These are phyloP conservation scores for Amanita pseudoporphyria DNA, from an alignment of 768 basidiomycete genomes.

Conservation along the genomic window DNA sequence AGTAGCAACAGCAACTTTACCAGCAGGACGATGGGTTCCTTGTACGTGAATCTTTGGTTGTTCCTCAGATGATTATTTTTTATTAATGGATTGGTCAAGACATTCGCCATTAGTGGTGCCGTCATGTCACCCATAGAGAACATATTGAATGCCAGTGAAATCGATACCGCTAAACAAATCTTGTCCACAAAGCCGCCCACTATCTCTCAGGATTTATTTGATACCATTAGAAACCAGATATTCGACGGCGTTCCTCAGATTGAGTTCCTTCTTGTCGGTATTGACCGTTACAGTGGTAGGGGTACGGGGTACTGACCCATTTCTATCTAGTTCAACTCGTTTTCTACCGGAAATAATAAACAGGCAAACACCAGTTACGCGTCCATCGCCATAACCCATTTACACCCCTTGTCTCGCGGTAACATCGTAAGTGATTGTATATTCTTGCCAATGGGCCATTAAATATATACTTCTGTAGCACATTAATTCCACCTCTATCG, in stretches of 20 bases:
- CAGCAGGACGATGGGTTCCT: constrained; percentile 19
- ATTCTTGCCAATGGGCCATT: neutral
- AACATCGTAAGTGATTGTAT: constrained; percentile 21
- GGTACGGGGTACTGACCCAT: neutral
- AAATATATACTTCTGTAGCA: constrained; percentile 10
- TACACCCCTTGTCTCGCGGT: constrained; percentile 39
- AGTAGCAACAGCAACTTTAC: constrained; percentile 21
- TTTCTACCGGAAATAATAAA: constrained; percentile 19
- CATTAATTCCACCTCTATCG: constrained; percentile 16
- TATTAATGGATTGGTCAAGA: constrained; percentile 9
- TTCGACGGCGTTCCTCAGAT: constrained; percentile 19
- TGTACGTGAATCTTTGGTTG: constrained; percentile 11
- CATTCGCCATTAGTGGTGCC: constrained; percentile 20
- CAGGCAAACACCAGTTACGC: constrained; percentile 23
- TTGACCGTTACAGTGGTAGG: neutral
- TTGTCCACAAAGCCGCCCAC: constrained; percentile 19
- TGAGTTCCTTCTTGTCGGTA: constrained; percentile 21
- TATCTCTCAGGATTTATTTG: constrained; percentile 18
- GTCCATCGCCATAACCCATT: constrained; percentile 24
- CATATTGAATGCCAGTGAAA: constrained; percentile 16
- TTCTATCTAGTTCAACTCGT: constrained; percentile 22
- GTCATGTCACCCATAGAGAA: constrained; percentile 20
- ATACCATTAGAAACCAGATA: constrained; percentile 18
- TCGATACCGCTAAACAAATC: constrained; percentile 14
- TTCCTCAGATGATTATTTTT: neutral